Conservation (phyloP, 768 basidiomycete species). For the Plicaturopsis crispa region DNA sequence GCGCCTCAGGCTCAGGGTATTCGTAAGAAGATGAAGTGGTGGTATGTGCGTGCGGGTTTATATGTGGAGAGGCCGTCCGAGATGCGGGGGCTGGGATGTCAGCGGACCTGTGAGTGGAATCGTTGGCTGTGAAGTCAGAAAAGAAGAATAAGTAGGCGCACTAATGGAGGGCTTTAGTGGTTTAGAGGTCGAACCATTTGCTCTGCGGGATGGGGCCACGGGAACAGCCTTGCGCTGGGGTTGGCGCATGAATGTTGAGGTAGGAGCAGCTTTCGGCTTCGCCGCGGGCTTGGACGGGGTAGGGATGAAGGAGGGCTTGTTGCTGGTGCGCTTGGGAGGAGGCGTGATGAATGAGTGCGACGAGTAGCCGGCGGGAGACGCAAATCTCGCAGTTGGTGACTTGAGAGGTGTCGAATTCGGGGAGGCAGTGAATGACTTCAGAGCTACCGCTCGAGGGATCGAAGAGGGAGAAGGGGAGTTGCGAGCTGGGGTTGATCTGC, state of each 20-base stretch:
- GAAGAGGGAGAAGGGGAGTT: conserved; percentile 34
- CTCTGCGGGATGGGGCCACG: conserved; percentile 15
- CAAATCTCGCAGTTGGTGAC: conserved; percentile 18
- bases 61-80: not conserved
- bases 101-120: conserved; percentile 8
- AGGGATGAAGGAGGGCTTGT: conserved; percentile 51
- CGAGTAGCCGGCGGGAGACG: conserved; percentile 15
- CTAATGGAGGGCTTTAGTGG: conserved; percentile 42
- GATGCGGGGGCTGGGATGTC: not conserved
- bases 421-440: conserved; percentile 25
- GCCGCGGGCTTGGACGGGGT: conserved; percentile 31
- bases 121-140: conserved; percentile 25
- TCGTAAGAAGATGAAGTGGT: conserved; percentile 24
- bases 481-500: conserved; percentile 4
- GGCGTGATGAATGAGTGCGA: conserved; percentile 35
- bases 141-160: conserved; percentile 50
- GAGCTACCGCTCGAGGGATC: conserved; percentile 38
- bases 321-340: conserved; percentile 42
- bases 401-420: conserved; percentile 28
- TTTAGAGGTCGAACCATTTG: conserved; percentile 60
- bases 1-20: conserved; percentile 23
- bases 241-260: conserved; percentile 37
- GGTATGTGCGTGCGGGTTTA: not conserved
- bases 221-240: conserved; percentile 32
- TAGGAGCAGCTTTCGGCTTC: conserved; percentile 21